Conservation (phyloP, 2,329 filamentous ascomycete species). For the Fonsecaea multimorphosa region DNA sequence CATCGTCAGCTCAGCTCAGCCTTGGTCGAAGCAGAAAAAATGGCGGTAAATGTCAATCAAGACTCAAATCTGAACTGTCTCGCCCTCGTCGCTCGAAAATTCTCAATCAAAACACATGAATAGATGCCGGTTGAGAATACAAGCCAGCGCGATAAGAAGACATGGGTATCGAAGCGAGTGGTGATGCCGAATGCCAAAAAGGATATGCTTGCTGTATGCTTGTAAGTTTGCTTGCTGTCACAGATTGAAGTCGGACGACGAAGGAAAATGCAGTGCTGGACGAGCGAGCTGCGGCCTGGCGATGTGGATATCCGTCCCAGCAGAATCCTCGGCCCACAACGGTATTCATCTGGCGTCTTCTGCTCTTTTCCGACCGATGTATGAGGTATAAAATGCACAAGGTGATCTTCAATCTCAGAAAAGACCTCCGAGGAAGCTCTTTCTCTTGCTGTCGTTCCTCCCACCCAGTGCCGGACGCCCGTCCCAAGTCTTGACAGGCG, state of each 20-base stretch:
- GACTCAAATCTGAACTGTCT: background rate
- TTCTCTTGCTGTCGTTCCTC: conserved; percentile 38
- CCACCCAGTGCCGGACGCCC: conserved; percentile 33
- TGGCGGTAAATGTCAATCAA: background rate
- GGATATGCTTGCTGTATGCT: background rate
- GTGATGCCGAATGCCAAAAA: conserved; percentile 10
- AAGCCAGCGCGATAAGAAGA: conserved; percentile 11
- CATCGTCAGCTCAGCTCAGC: conserved; percentile 19
- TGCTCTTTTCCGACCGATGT: background rate
- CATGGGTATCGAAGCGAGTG: conserved; percentile 13
- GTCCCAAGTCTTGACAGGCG: conserved; percentile 38
- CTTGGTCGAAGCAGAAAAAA: background rate
- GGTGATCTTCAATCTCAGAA: conserved; percentile 25
- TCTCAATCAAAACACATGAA: background rate
- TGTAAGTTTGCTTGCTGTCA: background rate
- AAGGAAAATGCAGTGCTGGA: background rate
- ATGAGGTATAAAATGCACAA: background rate
- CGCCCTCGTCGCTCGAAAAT: conserved; percentile 5
- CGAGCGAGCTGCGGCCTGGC: background rate
- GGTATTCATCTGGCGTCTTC: background rate
- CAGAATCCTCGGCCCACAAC: background rate
- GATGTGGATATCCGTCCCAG: conserved; percentile 5
- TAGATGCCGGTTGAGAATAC: background rate
- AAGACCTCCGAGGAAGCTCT: conserved; percentile 38
- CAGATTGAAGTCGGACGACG: background rate